Percentiles rank a stretch among this genome's conserved stretches.
phyloP scores from a whole-genome alignment of 441 rosid genomes.

The Erodium chrysanthum region DNA sequence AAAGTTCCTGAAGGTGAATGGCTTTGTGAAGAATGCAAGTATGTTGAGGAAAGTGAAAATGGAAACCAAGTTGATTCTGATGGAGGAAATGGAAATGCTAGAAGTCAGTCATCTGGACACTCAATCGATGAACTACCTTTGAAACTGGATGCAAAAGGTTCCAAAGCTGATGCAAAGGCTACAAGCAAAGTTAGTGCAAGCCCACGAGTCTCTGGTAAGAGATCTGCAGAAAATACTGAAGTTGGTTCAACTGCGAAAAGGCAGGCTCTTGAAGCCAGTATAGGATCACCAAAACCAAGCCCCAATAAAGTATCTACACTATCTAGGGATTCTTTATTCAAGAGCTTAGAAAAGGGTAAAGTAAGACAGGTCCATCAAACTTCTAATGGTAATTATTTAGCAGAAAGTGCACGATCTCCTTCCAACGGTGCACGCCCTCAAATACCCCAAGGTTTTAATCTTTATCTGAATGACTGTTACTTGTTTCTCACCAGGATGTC shows the following conservation, averaged over 20 bases:
- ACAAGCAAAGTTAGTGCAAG: slow-evolving; percentile 23
- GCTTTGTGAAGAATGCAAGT: slow-evolving; percentile 95
- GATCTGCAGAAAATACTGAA: slow-evolving; percentile 47
- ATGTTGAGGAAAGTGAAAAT: slow-evolving; percentile 54
- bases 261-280: slow-evolving; percentile 44
- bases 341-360: slow-evolving; percentile 57
- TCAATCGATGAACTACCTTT: slow-evolving; percentile 1
- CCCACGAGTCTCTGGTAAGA: slow-evolving; percentile 38
- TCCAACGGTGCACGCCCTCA: slow-evolving; percentile 37
- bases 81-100: slow-evolving; percentile 11
- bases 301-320: slow-evolving; percentile 38
- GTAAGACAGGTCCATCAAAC: slow-evolving; percentile 36
- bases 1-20: slow-evolving; percentile 84
- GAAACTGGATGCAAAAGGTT: slow-evolving; percentile 30
- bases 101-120: slow-evolving; percentile 5
- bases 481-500: slow-evolving; percentile 7
- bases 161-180: slow-evolving; percentile 44
- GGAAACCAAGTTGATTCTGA: slow-evolving; percentile 58
- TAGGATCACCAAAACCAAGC: slow-evolving; percentile 50
- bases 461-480: slow-evolving; percentile 1
- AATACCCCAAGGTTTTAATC: slow-evolving; percentile 40
- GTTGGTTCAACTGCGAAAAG: slow-evolving; percentile 43
- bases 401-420: slow-evolving; percentile 38
- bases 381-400: slow-evolving; percentile 36
- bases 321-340: slow-evolving; percentile 61